These are phyloP conservation scores for Populus alba DNA, from an alignment of 345 rosid species.

Conservation along the genomic window DNA sequence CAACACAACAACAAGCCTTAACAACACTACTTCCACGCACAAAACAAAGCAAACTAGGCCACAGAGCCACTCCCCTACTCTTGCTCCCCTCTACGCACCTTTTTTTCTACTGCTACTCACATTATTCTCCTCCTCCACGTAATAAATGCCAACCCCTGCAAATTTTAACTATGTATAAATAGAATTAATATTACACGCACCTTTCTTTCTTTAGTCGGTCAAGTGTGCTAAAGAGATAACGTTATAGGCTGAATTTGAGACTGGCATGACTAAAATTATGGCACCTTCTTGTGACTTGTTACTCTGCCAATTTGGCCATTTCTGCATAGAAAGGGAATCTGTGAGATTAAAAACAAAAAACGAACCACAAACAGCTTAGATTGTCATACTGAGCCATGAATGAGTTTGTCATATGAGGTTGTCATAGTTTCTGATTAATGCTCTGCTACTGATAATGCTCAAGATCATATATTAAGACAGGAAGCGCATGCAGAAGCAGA, in stretches of 20 bases:
- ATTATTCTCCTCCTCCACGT: too few species aligned
- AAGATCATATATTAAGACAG: background rate
- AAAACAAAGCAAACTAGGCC: too few species aligned
- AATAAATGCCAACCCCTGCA: conserved; percentile 3
- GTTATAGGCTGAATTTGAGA: background rate
- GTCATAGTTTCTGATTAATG: background rate
- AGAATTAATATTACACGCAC: background rate
- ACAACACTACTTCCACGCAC: too few species aligned
- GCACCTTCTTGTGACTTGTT: background rate
- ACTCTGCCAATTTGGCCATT: background rate
- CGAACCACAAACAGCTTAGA: background rate
- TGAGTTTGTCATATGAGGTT: conserved; percentile 7
- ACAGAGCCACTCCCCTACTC: too few species aligned
- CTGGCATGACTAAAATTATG: background rate
- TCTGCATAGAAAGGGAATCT: background rate
- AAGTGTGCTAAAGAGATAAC: background rate
- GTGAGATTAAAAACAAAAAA: background rate
- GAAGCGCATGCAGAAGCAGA: background rate
- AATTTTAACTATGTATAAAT: background rate
- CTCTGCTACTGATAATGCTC: background rate
- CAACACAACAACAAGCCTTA: too few species aligned
- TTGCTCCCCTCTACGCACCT: too few species aligned
- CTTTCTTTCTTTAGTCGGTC: background rate
- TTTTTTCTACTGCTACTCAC: too few species aligned
- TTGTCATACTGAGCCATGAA: background rate